These are phyloP conservation scores for Syzygium syzygioides DNA, from an alignment of 441 rosid genomes.

Conservation along the genomic window DNA sequence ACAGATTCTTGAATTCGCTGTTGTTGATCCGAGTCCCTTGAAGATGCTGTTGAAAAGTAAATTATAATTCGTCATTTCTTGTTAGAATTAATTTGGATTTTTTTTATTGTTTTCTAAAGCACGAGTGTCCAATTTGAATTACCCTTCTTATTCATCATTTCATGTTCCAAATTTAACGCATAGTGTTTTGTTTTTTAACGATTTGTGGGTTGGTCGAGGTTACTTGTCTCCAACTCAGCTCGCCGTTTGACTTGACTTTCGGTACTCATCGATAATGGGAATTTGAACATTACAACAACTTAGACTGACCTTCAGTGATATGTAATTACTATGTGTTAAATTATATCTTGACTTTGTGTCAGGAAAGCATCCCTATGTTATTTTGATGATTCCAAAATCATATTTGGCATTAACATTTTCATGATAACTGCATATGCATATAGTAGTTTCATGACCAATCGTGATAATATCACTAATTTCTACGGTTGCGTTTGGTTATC, in stretches of 20 bases:
- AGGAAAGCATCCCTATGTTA: too few species aligned
- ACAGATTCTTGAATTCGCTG: neutral
- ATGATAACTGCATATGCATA: too few species aligned
- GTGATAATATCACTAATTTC: too few species aligned
- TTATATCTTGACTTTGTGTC: too few species aligned
- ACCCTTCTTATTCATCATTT: neutral
- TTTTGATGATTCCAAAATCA: too few species aligned
- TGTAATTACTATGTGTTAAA: too few species aligned
- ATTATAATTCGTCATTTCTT: neutral
- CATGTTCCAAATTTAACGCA: neutral
- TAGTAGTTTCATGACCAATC: too few species aligned
- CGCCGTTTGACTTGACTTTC: neutral
- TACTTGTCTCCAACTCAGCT: neutral
- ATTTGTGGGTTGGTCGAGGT: neutral
- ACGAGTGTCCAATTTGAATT: neutral
- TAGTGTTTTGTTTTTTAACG: neutral
- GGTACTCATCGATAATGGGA: neutral
- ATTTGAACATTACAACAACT: neutral
- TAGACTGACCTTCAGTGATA: neutral
- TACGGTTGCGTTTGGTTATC: too few species aligned
- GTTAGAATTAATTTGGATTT: neutral
- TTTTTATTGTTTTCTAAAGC: neutral
- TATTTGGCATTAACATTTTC: too few species aligned
- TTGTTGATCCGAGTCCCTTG: neutral
- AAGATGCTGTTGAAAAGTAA: neutral